Conservation (phyloP, 2,329 filamentous ascomycete species). For the Colletotrichum theobromicola region DNA sequence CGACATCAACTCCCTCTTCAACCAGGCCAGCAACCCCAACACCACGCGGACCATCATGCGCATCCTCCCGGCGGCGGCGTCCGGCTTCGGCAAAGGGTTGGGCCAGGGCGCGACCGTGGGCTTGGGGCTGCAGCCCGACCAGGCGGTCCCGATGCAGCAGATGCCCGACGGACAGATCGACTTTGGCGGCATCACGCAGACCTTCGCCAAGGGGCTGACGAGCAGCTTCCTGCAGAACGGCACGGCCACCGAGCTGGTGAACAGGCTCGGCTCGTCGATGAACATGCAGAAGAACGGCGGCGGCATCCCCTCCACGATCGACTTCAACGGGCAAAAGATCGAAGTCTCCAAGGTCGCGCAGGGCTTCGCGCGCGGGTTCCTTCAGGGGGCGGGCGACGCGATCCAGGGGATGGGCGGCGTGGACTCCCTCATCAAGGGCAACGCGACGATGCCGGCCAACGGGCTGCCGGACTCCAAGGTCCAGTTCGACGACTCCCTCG, state of each 20-base stretch:
- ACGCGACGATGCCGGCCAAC: conserved; percentile 22
- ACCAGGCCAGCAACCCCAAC: conserved; percentile 16
- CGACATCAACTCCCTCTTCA: conserved; percentile 23
- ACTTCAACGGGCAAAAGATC: conserved; percentile 16
- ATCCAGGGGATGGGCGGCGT: conserved; percentile 36
- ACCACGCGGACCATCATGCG: conserved; percentile 19
- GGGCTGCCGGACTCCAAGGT: conserved; percentile 28
- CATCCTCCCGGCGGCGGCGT: conserved; percentile 27
- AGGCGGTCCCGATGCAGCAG: conserved; percentile 13
- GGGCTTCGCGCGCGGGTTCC: conserved; percentile 37
- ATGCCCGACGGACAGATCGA: conserved; percentile 26
- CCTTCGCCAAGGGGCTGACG: conserved; percentile 31
- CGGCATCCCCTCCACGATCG: conserved; percentile 23
- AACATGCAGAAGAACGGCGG: neutral
- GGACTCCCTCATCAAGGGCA: conserved; percentile 34
- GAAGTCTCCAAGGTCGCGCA: conserved; percentile 34
- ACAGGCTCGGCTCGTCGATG: neutral
- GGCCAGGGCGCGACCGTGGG: conserved; percentile 30
- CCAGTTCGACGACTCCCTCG: conserved; percentile 37
- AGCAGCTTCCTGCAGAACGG: conserved; percentile 37
- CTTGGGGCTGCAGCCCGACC: conserved; percentile 31
- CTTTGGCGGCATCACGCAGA: conserved; percentile 27
- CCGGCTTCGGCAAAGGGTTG: conserved; percentile 32
- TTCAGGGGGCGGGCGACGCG: conserved; percentile 38
- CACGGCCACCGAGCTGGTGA: conserved; percentile 29